Percentiles rank a stretch among this genome's conserved stretches.
Evolutionary conservation across 768 basidiomycete genomes (phyloP).

Genomic region (Coprinopsis marcescibilis): DNA sequence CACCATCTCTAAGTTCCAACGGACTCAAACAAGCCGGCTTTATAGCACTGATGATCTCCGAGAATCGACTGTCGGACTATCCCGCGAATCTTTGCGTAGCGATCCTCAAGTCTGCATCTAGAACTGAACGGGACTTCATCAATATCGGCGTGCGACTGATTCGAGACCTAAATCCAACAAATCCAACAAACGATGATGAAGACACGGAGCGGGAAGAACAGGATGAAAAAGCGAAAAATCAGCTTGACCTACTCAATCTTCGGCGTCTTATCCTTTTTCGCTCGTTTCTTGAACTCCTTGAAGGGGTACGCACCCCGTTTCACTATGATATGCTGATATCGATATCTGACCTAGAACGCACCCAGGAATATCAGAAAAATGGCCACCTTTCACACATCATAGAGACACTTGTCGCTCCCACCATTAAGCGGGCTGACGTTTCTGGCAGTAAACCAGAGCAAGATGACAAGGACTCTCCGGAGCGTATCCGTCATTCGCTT

Average conservation of each 20-base stretch:
- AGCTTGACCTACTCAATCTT: conserved; percentile 60
- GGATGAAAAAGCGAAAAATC: conserved; percentile 44
- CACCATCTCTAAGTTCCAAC: background rate
- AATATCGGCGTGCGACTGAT: conserved; percentile 85
- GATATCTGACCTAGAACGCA: conserved; percentile 1
- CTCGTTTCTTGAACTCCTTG: conserved; percentile 81
- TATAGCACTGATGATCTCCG: conserved; percentile 75
- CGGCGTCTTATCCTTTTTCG: conserved; percentile 73
- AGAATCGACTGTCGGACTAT: conserved; percentile 59
- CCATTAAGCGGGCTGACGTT: no score
- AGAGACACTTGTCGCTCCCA: no score
- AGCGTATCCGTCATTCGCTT: no score
- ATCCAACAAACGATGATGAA: no score
- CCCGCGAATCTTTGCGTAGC: conserved; percentile 77
- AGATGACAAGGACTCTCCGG: no score
- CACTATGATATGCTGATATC: background rate
- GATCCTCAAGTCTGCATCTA: conserved; percentile 65
- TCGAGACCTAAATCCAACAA: conserved; percentile 76
- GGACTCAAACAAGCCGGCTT: background rate
- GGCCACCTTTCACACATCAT: no score
- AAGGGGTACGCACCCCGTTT: conserved; percentile 50
- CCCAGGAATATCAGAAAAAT: conserved; percentile 26
- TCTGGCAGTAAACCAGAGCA: no score
- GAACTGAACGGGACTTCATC: conserved; percentile 79
- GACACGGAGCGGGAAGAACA: conserved; percentile 35